Evolutionary conservation across 2,329 filamentous ascomycete species (phyloP), one percentile per base, ranked within the genome.

Genomic region (Lecanoromycetidae sp.): DNA sequence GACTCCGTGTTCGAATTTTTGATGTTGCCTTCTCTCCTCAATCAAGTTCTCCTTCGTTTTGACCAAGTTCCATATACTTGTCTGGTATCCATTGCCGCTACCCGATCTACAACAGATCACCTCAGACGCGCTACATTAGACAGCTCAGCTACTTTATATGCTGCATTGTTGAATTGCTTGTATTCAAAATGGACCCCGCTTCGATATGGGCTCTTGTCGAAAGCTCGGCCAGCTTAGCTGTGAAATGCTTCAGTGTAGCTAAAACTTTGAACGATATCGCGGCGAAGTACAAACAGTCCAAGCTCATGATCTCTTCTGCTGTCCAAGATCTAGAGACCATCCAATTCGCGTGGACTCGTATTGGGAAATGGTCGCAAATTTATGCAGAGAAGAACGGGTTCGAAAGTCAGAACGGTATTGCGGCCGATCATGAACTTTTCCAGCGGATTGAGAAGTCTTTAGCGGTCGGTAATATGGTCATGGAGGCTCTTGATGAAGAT

Each of bases 401-500:
- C n/a, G 8, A 36, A n/a, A 23, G 2, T 3, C 19, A 19, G 8
- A n/a, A 39, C n/a, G 22, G 10, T 19, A 12, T 29, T 17, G 22
- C 17, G 9, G 4, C 12, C 10, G 38, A 47, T 17, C 17, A 20
- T 9, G 37, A 47, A 8, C 39, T 47, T 4, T 25, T 38, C 3
- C 17, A 32, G 8, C 44, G 36, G 20, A 13, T 51, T n/a, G 10
- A 15, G 17, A 17, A 27, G 13, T 42, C 22, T 5, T 26, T 51
- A 9, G 38, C 32, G 17, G 33, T 22, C 13, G 48, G 48, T 8
- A 9, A 3, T 12, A 22, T 51, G 22, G 44, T 51, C 20, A 38
- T 51, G 27, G 33, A 46, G 10, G 57, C 59, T 17, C 58, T 63
- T 2, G 53, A 56, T 2, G 59, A 64, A 50, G 65, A 69, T 42